Evolutionary conservation across 805 yeast genomes (phyloP), one percentile per base, ranked within the genome.

Genomic region (Deakozyma indianensis): DNA sequence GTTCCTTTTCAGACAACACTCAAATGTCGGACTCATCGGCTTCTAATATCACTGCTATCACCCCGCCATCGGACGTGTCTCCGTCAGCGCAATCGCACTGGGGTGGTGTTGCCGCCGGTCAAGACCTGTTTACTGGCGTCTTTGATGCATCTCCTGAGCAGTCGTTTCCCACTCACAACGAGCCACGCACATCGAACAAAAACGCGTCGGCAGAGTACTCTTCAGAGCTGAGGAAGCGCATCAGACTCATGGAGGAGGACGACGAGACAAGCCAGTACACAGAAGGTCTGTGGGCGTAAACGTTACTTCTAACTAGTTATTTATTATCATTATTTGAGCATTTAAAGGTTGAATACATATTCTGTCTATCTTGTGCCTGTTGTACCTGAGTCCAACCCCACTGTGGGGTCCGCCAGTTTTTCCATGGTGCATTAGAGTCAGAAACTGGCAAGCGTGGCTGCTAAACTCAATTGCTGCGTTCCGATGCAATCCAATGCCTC

Each of bases 211-310:
- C 5, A 7, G 38, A 32, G 18, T 32, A 32, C 18, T 32, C 38
- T n/a, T 32, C 38, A 4, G 50, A 54, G 32, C 46, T 54, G 27
- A 47, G 58, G 4, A 50, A 52, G 28, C 50, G 58, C 18, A 54
- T 54, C 20, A 47, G 51, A 29, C 25, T 54, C 47, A 53, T 54
- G 58, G 57, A 53, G 46, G 56, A 32, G 38, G 38, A 32, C 5
- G 38, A 32, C 18, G 38, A 32, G 5, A 11, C 38, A 14, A 7
- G 20, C 7, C 38, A 32, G 38, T 32, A 14, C 18, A 32, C 18
- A 5, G 38, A 32, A n/a, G 38, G 38, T 32, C 38, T 32, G 18
- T 32, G 38, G 38, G 38, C 38, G 5, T 32, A n/a, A 32, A 14
- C 28, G 28, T 25, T 25, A 7, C 28, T 14, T 25, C 14, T 25